Percentiles rank a stretch among this genome's conserved stretches.
Evolutionary conservation across 768 basidiomycete genomes (phyloP).

Genomic region (Tulasnella sp.): DNA sequence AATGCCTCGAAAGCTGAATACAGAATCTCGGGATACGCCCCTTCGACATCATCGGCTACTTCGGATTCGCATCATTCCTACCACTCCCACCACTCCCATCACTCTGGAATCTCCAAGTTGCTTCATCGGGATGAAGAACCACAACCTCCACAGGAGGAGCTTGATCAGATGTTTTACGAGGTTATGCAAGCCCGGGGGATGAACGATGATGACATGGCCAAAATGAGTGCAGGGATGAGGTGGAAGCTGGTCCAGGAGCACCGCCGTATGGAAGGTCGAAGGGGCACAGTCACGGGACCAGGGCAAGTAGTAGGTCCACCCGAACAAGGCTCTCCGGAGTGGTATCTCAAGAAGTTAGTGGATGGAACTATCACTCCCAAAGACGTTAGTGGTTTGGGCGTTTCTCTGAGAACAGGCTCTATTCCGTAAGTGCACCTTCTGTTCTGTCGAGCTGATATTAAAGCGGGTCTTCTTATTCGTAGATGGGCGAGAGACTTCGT

Average conservation of each 20-base stretch:
- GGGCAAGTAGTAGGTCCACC: slow-evolving; percentile 42
- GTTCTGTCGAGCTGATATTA: neutral
- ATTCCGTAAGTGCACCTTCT: slow-evolving; percentile 47
- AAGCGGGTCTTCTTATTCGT: neutral
- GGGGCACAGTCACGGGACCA: slow-evolving; percentile 37
- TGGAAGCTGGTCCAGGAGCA: slow-evolving; percentile 86
- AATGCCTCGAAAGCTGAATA: slow-evolving; percentile 22
- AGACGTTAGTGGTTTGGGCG: slow-evolving; percentile 66
- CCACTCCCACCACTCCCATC: slow-evolving; percentile 34
- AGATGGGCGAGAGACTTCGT: slow-evolving; percentile 82
- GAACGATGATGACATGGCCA: slow-evolving; percentile 45
- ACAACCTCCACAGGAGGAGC: slow-evolving; percentile 68
- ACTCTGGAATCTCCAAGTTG: slow-evolving; percentile 29
- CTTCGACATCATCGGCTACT: slow-evolving; percentile 38
- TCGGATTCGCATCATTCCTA: slow-evolving; percentile 50
- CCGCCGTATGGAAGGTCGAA: slow-evolving; percentile 64
- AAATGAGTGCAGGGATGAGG: slow-evolving; percentile 62
- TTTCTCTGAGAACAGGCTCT: slow-evolving; percentile 72
- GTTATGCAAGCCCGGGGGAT: slow-evolving; percentile 60
- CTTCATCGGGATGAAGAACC: slow-evolving; percentile 41
- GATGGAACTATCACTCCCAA: slow-evolving; percentile 77
- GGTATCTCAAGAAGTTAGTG: slow-evolving; percentile 87
- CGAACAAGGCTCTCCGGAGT: slow-evolving; percentile 72
- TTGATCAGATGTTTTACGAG: slow-evolving; percentile 72
- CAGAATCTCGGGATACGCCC: slow-evolving; percentile 34